Evolutionary conservation across 352 stramenopile species (phyloP).

Genomic region (Pythium pyrilobum): DNA sequence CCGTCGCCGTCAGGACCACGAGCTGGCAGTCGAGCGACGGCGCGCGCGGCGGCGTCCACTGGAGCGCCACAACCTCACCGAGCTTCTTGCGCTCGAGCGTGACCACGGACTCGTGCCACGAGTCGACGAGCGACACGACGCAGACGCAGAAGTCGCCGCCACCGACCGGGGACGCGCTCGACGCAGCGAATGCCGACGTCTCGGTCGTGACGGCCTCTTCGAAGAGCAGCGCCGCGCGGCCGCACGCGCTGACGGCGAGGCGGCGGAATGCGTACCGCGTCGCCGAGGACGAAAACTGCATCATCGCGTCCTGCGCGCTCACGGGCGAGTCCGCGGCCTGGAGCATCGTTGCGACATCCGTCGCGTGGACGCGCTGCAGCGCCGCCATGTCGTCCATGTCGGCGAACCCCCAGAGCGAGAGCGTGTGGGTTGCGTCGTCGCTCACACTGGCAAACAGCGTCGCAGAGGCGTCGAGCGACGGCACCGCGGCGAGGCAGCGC

Average conservation of each 20-base stretch:
- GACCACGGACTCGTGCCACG: slow-evolving; percentile 47
- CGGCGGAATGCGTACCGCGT: slow-evolving; percentile 41
- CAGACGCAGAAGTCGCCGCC: slow-evolving; percentile 34
- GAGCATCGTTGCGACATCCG: slow-evolving; percentile 24
- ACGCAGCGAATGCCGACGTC: not conserved
- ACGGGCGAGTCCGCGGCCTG: too few species aligned
- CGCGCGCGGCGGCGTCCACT: slow-evolving; percentile 58
- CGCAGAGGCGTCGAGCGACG: slow-evolving; percentile 43
- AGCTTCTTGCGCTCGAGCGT: slow-evolving; percentile 52
- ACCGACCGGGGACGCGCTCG: not conserved
- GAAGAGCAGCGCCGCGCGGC: slow-evolving; percentile 52
- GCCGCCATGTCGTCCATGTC: slow-evolving; percentile 44
- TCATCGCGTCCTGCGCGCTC: slow-evolving; percentile 24
- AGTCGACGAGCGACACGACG: slow-evolving; percentile 46
- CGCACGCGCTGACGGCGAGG: slow-evolving; percentile 48
- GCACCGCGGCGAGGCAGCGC: slow-evolving; percentile 31
- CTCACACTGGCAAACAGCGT: slow-evolving; percentile 45
- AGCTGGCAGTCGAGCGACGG: slow-evolving; percentile 47
- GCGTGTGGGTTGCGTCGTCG: slow-evolving; percentile 11
- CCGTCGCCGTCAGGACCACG: slow-evolving; percentile 57
- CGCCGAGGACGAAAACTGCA: slow-evolving; percentile 31
- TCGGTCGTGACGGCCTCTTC: slow-evolving; percentile 14
- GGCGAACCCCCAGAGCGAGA: slow-evolving; percentile 56
- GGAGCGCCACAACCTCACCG: slow-evolving; percentile 45
- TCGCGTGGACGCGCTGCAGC: slow-evolving; percentile 34